Percentiles rank a stretch among this genome's conserved stretches.
These are phyloP conservation scores for Paulownia fortunei DNA, from an alignment of 257 asterid genomes.

Conservation along the genomic window DNA sequence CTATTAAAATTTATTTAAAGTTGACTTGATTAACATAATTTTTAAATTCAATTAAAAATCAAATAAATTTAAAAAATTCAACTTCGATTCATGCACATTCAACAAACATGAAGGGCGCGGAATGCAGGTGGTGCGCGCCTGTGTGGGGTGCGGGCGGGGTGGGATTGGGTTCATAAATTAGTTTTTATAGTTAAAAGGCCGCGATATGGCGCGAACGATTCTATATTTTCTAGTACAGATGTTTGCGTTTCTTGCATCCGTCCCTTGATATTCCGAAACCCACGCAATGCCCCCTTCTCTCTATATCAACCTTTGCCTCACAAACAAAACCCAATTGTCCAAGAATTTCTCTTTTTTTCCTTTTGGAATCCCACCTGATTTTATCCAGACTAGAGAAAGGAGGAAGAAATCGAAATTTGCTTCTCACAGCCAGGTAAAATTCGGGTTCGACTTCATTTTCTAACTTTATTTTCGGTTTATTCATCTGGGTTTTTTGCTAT, in stretches of 20 bases:
- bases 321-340: conserved; percentile 33
- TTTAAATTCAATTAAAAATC: too few species aligned
- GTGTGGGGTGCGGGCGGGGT: not conserved
- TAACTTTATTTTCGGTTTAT: not conserved
- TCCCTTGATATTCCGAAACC: conserved; percentile 44
- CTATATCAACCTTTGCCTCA: conserved; percentile 35
- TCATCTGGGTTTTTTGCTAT: not conserved
- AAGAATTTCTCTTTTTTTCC: not conserved
- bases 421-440: conserved; percentile 24
- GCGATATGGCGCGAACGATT: conserved; percentile 35
- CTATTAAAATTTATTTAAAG: too few species aligned
- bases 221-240: conserved; percentile 22
- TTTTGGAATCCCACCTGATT: conserved; percentile 27
- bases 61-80: too few species aligned
- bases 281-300: conserved; percentile 43
- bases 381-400: not conserved
- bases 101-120: too few species aligned
- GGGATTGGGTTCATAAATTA: not conserved
- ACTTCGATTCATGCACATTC: too few species aligned
- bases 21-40: too few species aligned
- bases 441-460: not conserved
- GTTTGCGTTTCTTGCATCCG: conserved; percentile 12
- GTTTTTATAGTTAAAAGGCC: conserved; percentile 11
- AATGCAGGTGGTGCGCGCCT: too few species aligned
- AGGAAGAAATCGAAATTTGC: conserved; percentile 16